A percentile compares a stretch with the other conserved stretches of the same genome.
Conservation (phyloP, 495 filamentous ascomycete species). For the Aspergillus haitiensis region DNA sequence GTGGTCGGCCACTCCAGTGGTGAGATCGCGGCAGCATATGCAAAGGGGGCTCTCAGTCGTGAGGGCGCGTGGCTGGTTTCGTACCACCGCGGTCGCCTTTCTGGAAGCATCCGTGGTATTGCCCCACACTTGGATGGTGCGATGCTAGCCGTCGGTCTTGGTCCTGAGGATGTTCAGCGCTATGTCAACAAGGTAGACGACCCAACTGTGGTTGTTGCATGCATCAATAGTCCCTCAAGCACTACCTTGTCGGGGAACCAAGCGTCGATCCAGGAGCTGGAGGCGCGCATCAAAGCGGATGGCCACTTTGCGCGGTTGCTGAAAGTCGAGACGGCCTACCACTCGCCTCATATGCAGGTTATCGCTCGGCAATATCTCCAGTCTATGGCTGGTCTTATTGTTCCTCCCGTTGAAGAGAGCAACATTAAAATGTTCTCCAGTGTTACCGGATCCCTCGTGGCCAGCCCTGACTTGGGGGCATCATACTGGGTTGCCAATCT, state of each 20-base stretch:
- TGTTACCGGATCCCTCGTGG: too few species aligned
- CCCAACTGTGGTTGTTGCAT: slow-evolving; percentile 15
- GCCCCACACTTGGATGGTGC: slow-evolving; percentile 26
- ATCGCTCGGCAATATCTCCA: slow-evolving; percentile 45
- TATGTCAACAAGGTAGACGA: slow-evolving; percentile 23
- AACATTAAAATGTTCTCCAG: too few species aligned
- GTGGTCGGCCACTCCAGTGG: slow-evolving; percentile 29
- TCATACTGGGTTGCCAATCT: too few species aligned
- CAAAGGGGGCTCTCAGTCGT: slow-evolving; percentile 13
- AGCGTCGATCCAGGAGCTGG: slow-evolving; percentile 28
- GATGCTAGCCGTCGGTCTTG: slow-evolving; percentile 43
- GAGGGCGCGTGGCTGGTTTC: slow-evolving; percentile 30
- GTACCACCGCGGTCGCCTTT: too few species aligned
- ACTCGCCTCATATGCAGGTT: slow-evolving; percentile 54
- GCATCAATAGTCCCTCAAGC: slow-evolving; percentile 25
- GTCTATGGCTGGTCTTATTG: too few species aligned
- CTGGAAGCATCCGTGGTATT: slow-evolving; percentile 31
- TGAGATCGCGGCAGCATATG: slow-evolving; percentile 27
- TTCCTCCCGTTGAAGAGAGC: too few species aligned
- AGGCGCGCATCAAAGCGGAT: slow-evolving; percentile 21
- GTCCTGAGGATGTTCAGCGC: slow-evolving; percentile 32
- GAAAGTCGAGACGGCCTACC: slow-evolving; percentile 52
- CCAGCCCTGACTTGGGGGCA: too few species aligned
- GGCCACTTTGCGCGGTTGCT: slow-evolving; percentile 41
- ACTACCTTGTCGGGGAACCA: slow-evolving; percentile 33